A percentile compares a stretch with the other conserved stretches of the same genome.
Conservation (phyloP, 352 stramenopile genomes). For the Phytophthora tubulina region DNA sequence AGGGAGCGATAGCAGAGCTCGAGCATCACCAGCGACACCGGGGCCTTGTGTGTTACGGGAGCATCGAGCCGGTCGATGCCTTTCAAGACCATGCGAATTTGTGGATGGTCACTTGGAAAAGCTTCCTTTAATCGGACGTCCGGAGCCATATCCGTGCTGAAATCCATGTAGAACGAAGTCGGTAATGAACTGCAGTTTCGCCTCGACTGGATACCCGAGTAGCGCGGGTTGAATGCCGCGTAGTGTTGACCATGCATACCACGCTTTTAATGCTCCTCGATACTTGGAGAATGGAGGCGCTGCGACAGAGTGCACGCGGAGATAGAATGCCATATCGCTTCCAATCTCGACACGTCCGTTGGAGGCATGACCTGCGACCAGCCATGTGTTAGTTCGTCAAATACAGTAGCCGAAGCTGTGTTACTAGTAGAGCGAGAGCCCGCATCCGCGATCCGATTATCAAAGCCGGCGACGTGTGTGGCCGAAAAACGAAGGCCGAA, state of each 20-base stretch:
- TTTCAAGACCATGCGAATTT: constrained; percentile 26
- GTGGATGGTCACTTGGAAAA: constrained; percentile 21
- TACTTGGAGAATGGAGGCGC: constrained; percentile 12
- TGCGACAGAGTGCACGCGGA: constrained; percentile 20
- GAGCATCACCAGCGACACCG: constrained; percentile 1
- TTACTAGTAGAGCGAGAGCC: constrained; percentile 10
- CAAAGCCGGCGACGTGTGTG: constrained; percentile 1
- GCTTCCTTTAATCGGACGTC: not conserved
- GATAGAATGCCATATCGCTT: constrained; percentile 20
- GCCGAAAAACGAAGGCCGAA: constrained; percentile 19
- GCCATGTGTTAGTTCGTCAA: constrained; percentile 7
- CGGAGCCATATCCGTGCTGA: constrained; percentile 4
- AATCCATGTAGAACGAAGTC: constrained; percentile 22
- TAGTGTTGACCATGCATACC: not conserved
- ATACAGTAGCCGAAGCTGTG: not conserved
- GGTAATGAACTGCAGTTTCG: constrained; percentile 3
- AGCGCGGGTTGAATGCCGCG: not conserved
- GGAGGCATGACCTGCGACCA: constrained; percentile 10
- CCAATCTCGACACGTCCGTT: not conserved
- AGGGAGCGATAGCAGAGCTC: not conserved
- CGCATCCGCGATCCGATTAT: constrained; percentile 8
- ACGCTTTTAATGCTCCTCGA: not conserved
- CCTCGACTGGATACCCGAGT: not conserved
- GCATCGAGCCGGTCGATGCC: constrained; percentile 16
- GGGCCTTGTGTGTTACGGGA: not conserved